phyloP scores from a whole-genome alignment of 768 basidiomycete genomes.

The Lyophyllum shimeji region DNA sequence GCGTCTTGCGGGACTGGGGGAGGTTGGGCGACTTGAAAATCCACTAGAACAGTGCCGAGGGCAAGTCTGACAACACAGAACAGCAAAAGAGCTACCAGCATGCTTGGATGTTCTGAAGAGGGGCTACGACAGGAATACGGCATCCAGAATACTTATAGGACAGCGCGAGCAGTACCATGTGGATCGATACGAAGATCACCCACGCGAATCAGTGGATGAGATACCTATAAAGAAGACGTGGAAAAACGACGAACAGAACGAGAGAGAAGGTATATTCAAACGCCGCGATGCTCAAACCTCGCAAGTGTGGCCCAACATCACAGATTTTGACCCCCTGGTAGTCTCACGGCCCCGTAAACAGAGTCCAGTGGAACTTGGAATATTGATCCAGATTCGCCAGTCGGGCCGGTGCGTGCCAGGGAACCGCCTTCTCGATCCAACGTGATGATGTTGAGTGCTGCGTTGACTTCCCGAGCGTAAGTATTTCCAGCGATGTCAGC shows the following conservation, averaged over 20 bases:
- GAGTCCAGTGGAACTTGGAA: background rate
- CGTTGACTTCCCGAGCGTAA: conserved; percentile 58
- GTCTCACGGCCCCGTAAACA: conserved; percentile 7
- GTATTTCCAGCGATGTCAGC: conserved; percentile 60
- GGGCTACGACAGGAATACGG: background rate
- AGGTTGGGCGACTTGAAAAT: conserved; percentile 74
- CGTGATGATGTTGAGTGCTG: conserved; percentile 60
- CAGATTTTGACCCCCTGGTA: conserved; percentile 10
- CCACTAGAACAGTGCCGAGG: conserved; percentile 41
- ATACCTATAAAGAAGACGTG: background rate
- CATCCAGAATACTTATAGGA: conserved; percentile 4
- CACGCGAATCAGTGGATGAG: background rate
- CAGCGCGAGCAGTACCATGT: conserved; percentile 1
- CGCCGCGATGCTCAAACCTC: background rate
- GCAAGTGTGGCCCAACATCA: background rate
- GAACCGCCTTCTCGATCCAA: conserved; percentile 57
- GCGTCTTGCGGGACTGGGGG: conserved; percentile 34
- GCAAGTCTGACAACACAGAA: background rate
- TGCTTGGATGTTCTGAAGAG: background rate
- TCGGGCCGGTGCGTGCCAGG: conserved; percentile 25
- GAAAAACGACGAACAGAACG: background rate
- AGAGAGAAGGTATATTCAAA: background rate
- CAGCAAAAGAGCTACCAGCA: background rate
- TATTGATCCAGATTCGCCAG: background rate
- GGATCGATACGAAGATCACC: conserved; percentile 1